phyloP scores from a whole-genome alignment of 2,329 filamentous ascomycete species.

The Raffaelea deltoideospora region DNA sequence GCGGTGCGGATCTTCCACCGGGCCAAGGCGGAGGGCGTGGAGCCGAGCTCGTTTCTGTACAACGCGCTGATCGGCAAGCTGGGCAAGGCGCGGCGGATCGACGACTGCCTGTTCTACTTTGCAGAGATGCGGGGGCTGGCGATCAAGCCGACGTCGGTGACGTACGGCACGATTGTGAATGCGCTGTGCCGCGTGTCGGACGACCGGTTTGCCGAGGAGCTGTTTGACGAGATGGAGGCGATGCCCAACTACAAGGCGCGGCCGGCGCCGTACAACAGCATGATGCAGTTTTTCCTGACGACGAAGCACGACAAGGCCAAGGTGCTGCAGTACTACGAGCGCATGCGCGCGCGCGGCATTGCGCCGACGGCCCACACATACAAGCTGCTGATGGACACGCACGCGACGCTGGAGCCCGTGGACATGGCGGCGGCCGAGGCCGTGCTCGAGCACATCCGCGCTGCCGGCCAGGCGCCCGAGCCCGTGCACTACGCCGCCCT shows the following conservation, averaged over 20 bases:
- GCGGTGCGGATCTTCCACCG: constrained; percentile 95
- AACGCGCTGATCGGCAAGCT: constrained; percentile 97
- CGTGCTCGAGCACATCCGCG: constrained; percentile 64
- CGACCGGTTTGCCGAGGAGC: constrained; percentile 91
- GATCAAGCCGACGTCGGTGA: constrained; percentile 92
- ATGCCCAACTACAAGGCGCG: constrained; percentile 98
- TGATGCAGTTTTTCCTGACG: constrained; percentile 98
- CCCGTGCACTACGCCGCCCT: constrained; percentile 91
- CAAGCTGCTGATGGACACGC: constrained; percentile 90
- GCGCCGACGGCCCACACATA: constrained; percentile 89
- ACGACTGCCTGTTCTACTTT: constrained; percentile 97
- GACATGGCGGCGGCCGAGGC: constrained; percentile 77
- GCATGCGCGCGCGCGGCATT: constrained; percentile 80
- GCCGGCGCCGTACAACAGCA: constrained; percentile 93
- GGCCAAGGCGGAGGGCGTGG: constrained; percentile 83
- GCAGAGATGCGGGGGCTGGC: constrained; percentile 88
- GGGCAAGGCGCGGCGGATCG: constrained; percentile 91
- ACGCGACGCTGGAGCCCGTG: constrained; percentile 84
- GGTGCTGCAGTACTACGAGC: constrained; percentile 86
- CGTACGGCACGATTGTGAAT: constrained; percentile 96
- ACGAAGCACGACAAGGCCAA: constrained; percentile 93
- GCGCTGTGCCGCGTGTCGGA: constrained; percentile 93
- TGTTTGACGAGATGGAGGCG: constrained; percentile 98
- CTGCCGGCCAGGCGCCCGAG: constrained; percentile 62
- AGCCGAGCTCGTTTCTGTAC: constrained; percentile 93